Conservation (phyloP, 495 filamentous ascomycete species). For the Podospora sp. region DNA sequence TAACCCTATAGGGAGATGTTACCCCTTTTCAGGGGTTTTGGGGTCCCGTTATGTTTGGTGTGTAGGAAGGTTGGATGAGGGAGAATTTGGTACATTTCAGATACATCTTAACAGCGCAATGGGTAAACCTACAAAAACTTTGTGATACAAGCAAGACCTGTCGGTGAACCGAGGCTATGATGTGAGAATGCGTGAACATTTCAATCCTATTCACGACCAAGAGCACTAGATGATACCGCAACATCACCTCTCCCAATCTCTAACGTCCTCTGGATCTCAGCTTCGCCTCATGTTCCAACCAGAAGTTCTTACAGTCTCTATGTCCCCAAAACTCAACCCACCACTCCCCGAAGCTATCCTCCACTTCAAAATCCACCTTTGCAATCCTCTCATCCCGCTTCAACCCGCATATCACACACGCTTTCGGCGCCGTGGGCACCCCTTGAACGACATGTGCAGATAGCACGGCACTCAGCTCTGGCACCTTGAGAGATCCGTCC, state of each 20-base stretch:
- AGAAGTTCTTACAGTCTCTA: conserved; percentile 78
- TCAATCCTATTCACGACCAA: too few species aligned
- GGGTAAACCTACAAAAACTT: too few species aligned
- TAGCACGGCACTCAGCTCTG: conserved; percentile 67
- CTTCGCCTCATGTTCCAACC: conserved; percentile 69
- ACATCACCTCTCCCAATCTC: not conserved
- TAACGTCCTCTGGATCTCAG: conserved; percentile 62
- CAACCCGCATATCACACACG: conserved; percentile 87
- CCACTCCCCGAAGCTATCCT: conserved; percentile 94
- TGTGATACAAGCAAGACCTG: too few species aligned
- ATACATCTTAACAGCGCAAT: too few species aligned
- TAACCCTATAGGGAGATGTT: conserved; percentile 12
- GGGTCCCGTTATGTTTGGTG: not conserved
- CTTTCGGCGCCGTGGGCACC: conserved; percentile 67
- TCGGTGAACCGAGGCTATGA: too few species aligned
- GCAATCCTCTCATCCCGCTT: conserved; percentile 80
- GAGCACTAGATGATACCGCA: too few species aligned
- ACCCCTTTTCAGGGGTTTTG: not conserved
- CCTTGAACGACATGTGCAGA: conserved; percentile 64
- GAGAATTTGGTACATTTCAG: not conserved
- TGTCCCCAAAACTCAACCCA: conserved; percentile 93
- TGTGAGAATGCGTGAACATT: too few species aligned
- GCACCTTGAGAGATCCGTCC: conserved; percentile 53
- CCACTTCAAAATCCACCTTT: conserved; percentile 72
- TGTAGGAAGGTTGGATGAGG: not conserved